Evolutionary conservation across 257 asterid genomes (phyloP), one percentile per base, ranked within the genome.

Genomic region (Paraleonurus japonicus): DNA sequence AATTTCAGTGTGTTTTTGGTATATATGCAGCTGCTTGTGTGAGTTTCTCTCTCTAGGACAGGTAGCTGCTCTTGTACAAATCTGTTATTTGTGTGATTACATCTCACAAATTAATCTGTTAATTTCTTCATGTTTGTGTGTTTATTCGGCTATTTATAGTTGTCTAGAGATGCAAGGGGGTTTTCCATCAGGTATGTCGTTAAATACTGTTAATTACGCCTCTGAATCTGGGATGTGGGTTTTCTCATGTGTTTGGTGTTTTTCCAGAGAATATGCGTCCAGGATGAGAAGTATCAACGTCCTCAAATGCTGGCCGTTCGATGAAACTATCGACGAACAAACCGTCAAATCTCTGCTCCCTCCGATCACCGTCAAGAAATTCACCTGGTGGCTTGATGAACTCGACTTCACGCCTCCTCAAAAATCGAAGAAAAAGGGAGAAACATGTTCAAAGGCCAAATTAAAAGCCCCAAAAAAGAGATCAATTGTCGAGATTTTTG

Each of bases 271-370:
- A 83, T 88, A 85, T 73, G 74, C 81, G 10, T 82, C 89, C 33
- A 70, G 84, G 84, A 83, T 82, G 95, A 85, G 96, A 77, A 81
- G 84, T 24, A 76, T 79, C 50, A 76, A 86, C 86, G 87, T 86
- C 87, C 85, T 65, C 73, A 81, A 84, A 43, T 86, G 91, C 87
- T 90, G 96, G 92, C 96, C 96, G 16, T 90, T 90, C 67, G 87
- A 78, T 75, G 84, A 78, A 20, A 51, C 75, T 2, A 11, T 59
- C 9, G 50, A 54, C 20, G 85, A 79, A 43, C 80, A 76, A 27
- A 61, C 72, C 39, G 80, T 82, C 7, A 69, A 69, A 48, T 78
- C 87, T 2, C 54, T 76, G 71, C 85, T 90, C 54, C 92, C 96
- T 64, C 87, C 95, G 0, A 88, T 90, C 71, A 68, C 80, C 13